These are phyloP conservation scores for Microdochium nivale DNA, from an alignment of 2,329 filamentous ascomycete species.

Conservation along the genomic window DNA sequence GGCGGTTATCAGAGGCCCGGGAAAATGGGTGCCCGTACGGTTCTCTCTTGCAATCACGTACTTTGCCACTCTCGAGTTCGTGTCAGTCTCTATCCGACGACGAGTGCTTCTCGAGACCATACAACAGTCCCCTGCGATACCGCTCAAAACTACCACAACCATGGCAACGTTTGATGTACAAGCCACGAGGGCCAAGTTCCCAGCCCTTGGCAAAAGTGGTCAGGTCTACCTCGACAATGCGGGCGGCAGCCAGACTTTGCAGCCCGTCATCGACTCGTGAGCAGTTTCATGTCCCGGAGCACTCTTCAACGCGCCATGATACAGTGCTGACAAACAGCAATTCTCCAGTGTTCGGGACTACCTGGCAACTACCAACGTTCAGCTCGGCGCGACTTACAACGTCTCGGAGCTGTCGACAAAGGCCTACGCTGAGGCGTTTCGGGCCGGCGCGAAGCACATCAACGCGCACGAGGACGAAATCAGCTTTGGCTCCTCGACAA, in stretches of 20 bases:
- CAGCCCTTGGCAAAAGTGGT: constrained; percentile 49
- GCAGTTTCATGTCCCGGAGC: constrained; percentile 17
- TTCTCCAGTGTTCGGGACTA: constrained; percentile 52
- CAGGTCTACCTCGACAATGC: constrained; percentile 75
- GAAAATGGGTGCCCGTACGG: too few relatives aligned
- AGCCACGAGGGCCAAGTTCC: constrained; percentile 53
- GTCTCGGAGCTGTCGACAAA: constrained; percentile 50
- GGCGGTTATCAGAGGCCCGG: too few relatives aligned
- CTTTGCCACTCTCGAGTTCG: too few relatives aligned
- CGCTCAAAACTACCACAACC: neutral
- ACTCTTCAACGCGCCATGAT: neutral
- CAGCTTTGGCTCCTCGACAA: constrained; percentile 65
- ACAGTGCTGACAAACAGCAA: neutral
- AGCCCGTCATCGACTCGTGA: constrained; percentile 57
- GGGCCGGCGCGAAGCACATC: constrained; percentile 61
- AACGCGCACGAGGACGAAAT: constrained; percentile 60
- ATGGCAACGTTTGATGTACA: constrained; percentile 42
- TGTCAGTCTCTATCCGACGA: too few relatives aligned
- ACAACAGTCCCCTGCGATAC: neutral
- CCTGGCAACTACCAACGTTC: constrained; percentile 60
- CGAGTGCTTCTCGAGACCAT: too few relatives aligned
- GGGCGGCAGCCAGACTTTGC: constrained; percentile 64
- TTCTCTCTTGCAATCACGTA: too few relatives aligned
- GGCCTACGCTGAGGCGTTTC: constrained; percentile 50
- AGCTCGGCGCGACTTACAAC: constrained; percentile 64